These are phyloP conservation scores for Arthrobotrys entomopaga DNA, from an alignment of 2,329 filamentous ascomycete genomes.

Conservation along the genomic window DNA sequence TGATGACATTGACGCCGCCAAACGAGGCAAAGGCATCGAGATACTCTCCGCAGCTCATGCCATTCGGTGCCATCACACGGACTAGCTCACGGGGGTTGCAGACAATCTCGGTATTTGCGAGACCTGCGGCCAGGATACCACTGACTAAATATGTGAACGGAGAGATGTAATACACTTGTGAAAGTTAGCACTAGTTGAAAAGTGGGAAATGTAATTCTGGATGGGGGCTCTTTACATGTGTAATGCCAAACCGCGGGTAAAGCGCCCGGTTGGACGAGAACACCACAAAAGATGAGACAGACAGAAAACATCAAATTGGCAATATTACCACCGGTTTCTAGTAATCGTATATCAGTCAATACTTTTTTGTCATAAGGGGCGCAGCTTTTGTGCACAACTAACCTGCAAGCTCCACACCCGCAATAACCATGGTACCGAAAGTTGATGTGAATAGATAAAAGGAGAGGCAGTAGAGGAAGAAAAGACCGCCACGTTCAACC, in stretches of 20 bases:
- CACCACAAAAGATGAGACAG: conserved; percentile 59
- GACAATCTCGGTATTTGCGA: conserved; percentile 73
- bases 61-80: conserved; percentile 70
- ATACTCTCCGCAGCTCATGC: conserved; percentile 72
- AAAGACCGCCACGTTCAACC: conserved; percentile 76
- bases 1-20: conserved; percentile 68
- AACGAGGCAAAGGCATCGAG: conserved; percentile 63
- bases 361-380: neutral
- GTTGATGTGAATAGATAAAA: conserved; percentile 85
- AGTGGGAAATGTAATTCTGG: too few relatives aligned
- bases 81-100: conserved; percentile 78
- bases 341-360: neutral
- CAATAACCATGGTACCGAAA: conserved; percentile 81
- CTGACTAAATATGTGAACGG: conserved; percentile 84
- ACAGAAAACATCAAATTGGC: conserved; percentile 65
- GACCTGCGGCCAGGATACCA: conserved; percentile 75
- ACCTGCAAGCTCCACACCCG: conserved; percentile 78
- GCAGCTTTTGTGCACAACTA: conserved; percentile 58
- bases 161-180: conserved; percentile 63
- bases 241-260: conserved; percentile 83
- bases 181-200: neutral
- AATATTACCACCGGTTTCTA: conserved; percentile 76
- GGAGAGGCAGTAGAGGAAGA: conserved; percentile 78
- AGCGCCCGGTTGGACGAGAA: conserved; percentile 65
- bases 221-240: conserved; percentile 61